phyloP scores from a whole-genome alignment of 371 early-diverging fungal genomes.

The Basidiobolus meristosporus region DNA sequence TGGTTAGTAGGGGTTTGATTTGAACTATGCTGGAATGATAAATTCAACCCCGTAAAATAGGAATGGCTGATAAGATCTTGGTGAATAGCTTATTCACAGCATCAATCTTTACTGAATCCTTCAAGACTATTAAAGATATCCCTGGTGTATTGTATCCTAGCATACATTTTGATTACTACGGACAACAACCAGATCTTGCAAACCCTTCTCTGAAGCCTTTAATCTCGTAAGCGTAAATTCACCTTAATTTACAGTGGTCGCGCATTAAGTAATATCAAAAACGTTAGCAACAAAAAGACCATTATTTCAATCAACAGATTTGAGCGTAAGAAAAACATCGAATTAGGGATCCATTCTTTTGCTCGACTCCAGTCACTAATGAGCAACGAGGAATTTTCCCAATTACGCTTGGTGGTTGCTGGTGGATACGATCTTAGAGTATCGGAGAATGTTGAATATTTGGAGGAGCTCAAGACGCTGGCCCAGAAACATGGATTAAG shows the following conservation, averaged over 20 bases:
- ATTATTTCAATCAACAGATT: constrained; percentile 80
- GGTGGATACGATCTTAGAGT: constrained; percentile 79
- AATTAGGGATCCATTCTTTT: constrained; percentile 62
- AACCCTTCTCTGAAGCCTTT: constrained; percentile 30
- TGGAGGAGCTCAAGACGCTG: constrained; percentile 38
- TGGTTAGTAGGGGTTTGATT: too few relatives aligned
- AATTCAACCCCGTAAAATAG: constrained; percentile 8
- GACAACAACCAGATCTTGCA: constrained; percentile 22
- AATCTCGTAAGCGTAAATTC: constrained; percentile 14
- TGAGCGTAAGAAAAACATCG: constrained; percentile 86
- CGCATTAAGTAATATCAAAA: too few relatives aligned
- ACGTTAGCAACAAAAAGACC: constrained; percentile 16
- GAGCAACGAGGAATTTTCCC: constrained; percentile 9
- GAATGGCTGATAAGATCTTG: constrained; percentile 65
- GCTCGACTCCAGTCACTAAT: constrained; percentile 23
- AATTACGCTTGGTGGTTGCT: constrained; percentile 54
- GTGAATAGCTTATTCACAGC: constrained; percentile 85
- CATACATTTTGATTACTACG: constrained; percentile 52
- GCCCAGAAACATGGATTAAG: constrained; percentile 24
- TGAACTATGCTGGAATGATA: not conserved
- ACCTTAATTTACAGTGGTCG: too few relatives aligned
- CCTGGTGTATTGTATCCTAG: constrained; percentile 78
- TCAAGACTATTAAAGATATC: constrained; percentile 26
- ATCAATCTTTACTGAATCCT: constrained; percentile 48
- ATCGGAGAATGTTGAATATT: constrained; percentile 70